Conservation (phyloP, 495 filamentous ascomycete species). For the Platismatia glauca region DNA sequence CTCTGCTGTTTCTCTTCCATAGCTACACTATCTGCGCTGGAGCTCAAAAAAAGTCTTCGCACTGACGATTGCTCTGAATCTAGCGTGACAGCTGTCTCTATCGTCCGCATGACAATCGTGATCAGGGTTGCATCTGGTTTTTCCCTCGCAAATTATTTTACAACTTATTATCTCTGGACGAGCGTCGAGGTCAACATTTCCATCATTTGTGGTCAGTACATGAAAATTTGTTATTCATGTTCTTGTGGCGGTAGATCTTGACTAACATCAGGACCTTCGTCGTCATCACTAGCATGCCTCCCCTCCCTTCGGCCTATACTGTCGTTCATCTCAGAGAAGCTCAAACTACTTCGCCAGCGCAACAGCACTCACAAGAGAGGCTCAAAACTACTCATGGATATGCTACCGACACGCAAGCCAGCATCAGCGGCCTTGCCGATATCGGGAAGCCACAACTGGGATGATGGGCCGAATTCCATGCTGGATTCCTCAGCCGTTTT, state of each 20-base stretch:
- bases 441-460: neutral
- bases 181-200: constrained; percentile 10
- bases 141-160: no score
- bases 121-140: no score
- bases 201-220: constrained; percentile 17
- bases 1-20: neutral
- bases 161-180: no score
- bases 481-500: neutral
- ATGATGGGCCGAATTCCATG: neutral
- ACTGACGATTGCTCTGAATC: neutral
- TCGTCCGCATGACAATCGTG: constrained; percentile 5
- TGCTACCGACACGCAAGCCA: neutral
- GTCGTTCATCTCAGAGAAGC: neutral
- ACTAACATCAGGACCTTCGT: neutral
- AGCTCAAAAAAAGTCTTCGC: neutral
- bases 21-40: neutral
- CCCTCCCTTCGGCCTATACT: constrained; percentile 6
- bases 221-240: neutral
- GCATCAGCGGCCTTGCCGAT: neutral
- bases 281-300: constrained; percentile 9
- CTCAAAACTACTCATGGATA: neutral
- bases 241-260: neutral
- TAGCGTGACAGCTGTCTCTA: constrained; percentile 14
- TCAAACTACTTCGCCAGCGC: constrained; percentile 2
- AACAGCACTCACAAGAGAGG: neutral